phyloP scores from a whole-genome alignment of 108 stramenopile species.

The Fistulifera pelliculosa region DNA sequence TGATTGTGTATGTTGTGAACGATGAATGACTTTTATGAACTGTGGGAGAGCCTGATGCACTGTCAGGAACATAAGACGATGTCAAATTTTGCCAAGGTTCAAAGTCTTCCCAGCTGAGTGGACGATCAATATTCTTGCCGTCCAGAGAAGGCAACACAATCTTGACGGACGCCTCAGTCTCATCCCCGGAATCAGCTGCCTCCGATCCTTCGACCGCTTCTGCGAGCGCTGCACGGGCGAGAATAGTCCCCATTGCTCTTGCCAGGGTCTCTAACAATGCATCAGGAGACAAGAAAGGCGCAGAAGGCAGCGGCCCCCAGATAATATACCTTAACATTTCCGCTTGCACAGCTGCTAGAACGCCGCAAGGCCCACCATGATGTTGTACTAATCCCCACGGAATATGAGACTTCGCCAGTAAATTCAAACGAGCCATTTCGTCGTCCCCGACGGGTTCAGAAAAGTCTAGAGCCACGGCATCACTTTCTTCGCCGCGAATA shows the following conservation, averaged over 20 bases:
- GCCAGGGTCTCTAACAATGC: slow-evolving; percentile 35
- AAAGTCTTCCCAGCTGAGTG: slow-evolving; percentile 16
- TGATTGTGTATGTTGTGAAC: no score
- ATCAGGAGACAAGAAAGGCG: slow-evolving; percentile 15
- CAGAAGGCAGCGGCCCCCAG: slow-evolving; percentile 27
- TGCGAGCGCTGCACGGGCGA: slow-evolving; percentile 43
- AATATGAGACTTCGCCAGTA: slow-evolving; percentile 2
- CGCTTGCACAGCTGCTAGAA: slow-evolving; percentile 74
- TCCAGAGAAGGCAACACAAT: no score
- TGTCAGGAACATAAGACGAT: no score
- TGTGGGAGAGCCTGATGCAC: no score
- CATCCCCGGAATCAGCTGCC: slow-evolving; percentile 2
- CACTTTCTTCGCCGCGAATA: slow-evolving; percentile 12
- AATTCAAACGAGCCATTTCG: background rate
- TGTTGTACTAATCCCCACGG: slow-evolving; percentile 75
- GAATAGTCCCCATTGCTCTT: slow-evolving; percentile 49
- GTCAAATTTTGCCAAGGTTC: slow-evolving; percentile 14
- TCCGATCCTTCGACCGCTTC: no score
- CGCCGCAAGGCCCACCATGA: slow-evolving; percentile 86
- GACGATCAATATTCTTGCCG: no score
- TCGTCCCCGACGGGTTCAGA: slow-evolving; percentile 9
- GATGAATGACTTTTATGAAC: no score
- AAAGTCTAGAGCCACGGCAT: slow-evolving; percentile 2
- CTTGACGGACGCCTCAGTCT: no score
- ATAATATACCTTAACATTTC: slow-evolving; percentile 62